Evolutionary conservation across 2,329 filamentous ascomycete genomes (phyloP), one percentile per base, ranked within the genome.

Genomic region (Pestalotiopsis sp.): DNA sequence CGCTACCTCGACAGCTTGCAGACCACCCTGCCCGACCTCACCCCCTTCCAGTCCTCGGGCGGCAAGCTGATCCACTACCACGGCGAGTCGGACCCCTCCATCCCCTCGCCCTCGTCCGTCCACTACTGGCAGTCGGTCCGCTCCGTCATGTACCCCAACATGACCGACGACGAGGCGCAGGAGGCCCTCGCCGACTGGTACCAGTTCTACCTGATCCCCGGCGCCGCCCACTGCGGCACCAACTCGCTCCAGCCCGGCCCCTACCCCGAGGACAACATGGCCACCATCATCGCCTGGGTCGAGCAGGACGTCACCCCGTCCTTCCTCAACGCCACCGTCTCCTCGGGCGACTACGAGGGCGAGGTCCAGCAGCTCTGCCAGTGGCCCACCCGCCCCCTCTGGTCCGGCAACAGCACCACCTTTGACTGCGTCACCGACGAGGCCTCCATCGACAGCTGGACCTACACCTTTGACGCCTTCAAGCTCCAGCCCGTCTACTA

Each of bases 201-300:
- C 77, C 82, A 83, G 67, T 79, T 89, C 56, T 89, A 83, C 76
- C 81, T 87, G 0, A 73, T 89, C 23, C 86, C 87, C 0, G 86
- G 86, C 27, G 86, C 83, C 0, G 85, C 79, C 0, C 86, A 88
- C 77, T 89, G 86, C 70, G 77, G 80, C 0, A 74, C 78, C 40
- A 87, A 86, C 76, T 68, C 75, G 4, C 75, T 82, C 1, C 82
- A 85, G 77, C 83, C 83, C 0, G 82, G 81, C 1, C 80, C 81
- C 0, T 85, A 80, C 73, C 83, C 83, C 0, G 83, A 89, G 70
- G 89, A 89, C 4, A 90, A 93, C 58, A 89, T 93, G 77, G 88
- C 90, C 2, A 92, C 90, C 2, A 89, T 90, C 23, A 92, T 93
- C 75, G 89, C 93, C 74, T 92, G 85, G 74, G 82, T 93, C 11